Percentiles rank a stretch among this genome's conserved stretches.
Evolutionary conservation across 116 monocot genomes (phyloP).

Genomic region (Phalaenopsis hybrid): DNA sequence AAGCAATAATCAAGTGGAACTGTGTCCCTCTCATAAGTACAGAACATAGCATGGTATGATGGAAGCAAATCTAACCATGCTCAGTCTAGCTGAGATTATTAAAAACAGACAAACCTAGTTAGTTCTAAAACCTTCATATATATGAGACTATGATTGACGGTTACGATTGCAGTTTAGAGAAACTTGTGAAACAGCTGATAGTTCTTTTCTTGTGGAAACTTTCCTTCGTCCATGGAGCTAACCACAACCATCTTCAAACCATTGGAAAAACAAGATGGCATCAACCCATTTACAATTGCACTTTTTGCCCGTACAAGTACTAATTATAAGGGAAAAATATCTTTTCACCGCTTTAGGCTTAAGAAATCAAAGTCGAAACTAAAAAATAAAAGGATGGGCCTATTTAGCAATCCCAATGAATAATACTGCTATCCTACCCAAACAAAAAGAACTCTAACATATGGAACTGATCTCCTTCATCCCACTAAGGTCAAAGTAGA

Average conservation of each 20-base stretch:
- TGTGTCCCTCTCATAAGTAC: background rate
- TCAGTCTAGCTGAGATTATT: background rate
- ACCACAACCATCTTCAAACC: background rate
- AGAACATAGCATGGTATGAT: background rate
- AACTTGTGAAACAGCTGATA: background rate
- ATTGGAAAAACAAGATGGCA: background rate
- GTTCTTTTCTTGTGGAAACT: background rate
- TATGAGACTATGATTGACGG: background rate
- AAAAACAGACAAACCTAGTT: slow-evolving; percentile 1
- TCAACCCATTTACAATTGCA: background rate
- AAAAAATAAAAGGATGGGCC: background rate
- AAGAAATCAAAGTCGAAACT: background rate
- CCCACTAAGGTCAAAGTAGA: background rate
- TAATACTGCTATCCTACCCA: background rate
- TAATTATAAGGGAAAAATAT: background rate
- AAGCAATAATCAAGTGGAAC: background rate
- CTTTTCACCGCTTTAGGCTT: background rate
- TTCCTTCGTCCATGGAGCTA: background rate
- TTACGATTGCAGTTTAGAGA: too few species aligned
- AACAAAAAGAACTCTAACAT: background rate
- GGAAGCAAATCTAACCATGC: background rate
- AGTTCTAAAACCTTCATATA: background rate
- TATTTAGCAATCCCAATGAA: background rate
- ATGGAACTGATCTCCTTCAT: background rate
- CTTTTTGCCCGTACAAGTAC: background rate